Percentiles rank a stretch among this genome's conserved stretches.
phyloP scores from a whole-genome alignment of 164 flowering plant species.

The Buxus sempervirens region DNA sequence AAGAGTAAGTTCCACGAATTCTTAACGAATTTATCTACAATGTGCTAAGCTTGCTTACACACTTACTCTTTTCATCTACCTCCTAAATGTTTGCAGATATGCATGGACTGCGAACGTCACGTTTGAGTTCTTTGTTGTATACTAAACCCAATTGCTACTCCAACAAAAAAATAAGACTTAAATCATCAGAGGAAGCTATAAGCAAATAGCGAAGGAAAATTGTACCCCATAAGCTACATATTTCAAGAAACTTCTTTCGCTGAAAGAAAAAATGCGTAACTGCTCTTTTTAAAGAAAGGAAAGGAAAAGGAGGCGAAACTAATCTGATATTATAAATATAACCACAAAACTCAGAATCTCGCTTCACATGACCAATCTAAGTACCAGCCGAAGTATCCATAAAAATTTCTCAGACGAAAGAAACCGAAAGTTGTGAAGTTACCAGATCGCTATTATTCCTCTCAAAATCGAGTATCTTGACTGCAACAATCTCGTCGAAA shows the following conservation, averaged over 20 bases:
- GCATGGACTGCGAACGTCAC: neutral
- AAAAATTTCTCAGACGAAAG: neutral
- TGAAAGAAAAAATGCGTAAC: no score
- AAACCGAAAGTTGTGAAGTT: neutral
- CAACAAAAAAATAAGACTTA: no score
- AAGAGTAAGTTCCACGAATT: no score
- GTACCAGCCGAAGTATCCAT: no score
- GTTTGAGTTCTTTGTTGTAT: no score
- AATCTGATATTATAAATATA: no score
- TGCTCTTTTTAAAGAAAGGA: neutral
- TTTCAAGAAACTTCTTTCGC: neutral
- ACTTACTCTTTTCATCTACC: neutral
- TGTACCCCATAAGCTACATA: neutral
- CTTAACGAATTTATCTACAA: neutral
- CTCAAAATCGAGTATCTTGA: conserved; percentile 90
- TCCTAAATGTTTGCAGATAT: neutral
- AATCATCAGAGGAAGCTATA: neutral
- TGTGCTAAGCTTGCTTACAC: neutral
- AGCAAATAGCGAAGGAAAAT: no score
- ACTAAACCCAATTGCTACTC: no score
- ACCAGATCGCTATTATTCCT: conserved; percentile 72
- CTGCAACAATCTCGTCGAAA: conserved; percentile 68
- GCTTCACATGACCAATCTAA: neutral
- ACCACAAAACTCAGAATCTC: neutral
- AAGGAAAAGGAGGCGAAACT: neutral